Evolutionary conservation across 192 early-diverging fungal species (phyloP).

Genomic region (Dimargaris xerosporica): DNA sequence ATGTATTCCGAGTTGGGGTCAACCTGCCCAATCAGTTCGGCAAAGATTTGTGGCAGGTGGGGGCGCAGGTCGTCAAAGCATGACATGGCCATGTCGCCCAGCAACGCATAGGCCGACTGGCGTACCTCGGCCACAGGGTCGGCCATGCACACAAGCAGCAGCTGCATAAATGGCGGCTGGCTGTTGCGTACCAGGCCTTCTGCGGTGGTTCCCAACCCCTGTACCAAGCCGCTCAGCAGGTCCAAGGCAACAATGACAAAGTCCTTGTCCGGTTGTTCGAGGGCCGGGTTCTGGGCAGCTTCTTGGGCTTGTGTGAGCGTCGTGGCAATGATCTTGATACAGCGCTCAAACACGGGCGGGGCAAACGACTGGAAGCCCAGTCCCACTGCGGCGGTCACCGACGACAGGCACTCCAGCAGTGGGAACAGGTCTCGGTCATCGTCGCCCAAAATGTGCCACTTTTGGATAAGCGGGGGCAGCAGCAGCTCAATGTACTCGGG

Average conservation of each 20-base stretch:
- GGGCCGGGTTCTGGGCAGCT: conserved; percentile 30
- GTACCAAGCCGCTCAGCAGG: conserved; percentile 82
- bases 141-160: conserved; percentile 71
- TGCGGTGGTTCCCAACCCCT: conserved; percentile 67
- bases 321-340: conserved; percentile 70
- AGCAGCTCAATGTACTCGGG: conserved; percentile 66
- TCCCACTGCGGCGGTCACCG: conserved; percentile 75
- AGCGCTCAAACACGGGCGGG: conserved; percentile 71
- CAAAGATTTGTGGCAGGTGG: conserved; percentile 66
- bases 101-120: conserved; percentile 87
- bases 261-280: conserved; percentile 72
- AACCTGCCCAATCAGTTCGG: conserved; percentile 57
- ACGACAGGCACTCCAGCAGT: conserved; percentile 80
- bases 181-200: conserved; percentile 59
- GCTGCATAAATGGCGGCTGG: conserved; percentile 53
- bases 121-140: conserved; percentile 67
- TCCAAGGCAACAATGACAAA: conserved; percentile 94
- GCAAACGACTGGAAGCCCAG: conserved; percentile 76
- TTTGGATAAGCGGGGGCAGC: conserved; percentile 74
- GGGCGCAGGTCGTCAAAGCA: conserved; percentile 70
- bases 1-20: conserved; percentile 56
- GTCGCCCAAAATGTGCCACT: conserved; percentile 69
- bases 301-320: conserved; percentile 56
- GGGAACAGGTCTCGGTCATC: conserved; percentile 90
- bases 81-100: conserved; percentile 92